phyloP scores from a whole-genome alignment of 352 stramenopile species.

The Plasmopara muralis region DNA sequence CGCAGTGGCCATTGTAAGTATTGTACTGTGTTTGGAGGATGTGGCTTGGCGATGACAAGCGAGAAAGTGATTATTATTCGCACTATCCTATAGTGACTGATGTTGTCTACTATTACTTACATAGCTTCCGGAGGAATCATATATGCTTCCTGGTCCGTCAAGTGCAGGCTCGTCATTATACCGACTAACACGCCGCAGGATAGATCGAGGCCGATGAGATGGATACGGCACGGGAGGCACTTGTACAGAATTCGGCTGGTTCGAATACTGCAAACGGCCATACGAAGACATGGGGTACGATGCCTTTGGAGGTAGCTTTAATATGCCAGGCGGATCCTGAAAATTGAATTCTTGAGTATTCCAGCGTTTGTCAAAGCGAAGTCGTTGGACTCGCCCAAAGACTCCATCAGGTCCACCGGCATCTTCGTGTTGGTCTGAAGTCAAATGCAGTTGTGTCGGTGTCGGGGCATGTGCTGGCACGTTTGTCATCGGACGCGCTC shows the following conservation, averaged over 20 bases:
- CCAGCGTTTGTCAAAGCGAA: constrained; percentile 59
- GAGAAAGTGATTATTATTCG: neutral
- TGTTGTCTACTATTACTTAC: neutral
- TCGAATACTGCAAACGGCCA: constrained; percentile 20
- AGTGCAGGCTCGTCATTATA: constrained; percentile 43
- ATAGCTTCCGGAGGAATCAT: neutral
- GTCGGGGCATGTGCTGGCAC: constrained; percentile 2
- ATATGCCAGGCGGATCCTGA: constrained; percentile 19
- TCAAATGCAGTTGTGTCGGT: constrained; percentile 4
- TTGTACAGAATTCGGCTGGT: constrained; percentile 6
- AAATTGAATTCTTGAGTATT: constrained; percentile 43
- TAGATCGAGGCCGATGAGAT: constrained; percentile 25
- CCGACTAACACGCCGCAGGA: constrained; percentile 45
- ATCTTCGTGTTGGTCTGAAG: constrained; percentile 29
- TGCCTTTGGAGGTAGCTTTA: constrained; percentile 8
- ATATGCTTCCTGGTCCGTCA: constrained; percentile 13
- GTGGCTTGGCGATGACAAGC: neutral
- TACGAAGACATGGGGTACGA: constrained; percentile 21
- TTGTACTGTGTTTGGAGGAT: neutral
- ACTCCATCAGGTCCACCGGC: constrained; percentile 45
- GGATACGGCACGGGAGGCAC: constrained; percentile 19
- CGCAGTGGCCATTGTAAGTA: neutral
- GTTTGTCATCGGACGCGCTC: constrained; percentile 18
- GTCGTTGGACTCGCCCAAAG: constrained; percentile 47
- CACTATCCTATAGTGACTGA: neutral